Conservation (phyloP, 805 yeast genomes). For the Saccharomyces paradoxus region DNA sequence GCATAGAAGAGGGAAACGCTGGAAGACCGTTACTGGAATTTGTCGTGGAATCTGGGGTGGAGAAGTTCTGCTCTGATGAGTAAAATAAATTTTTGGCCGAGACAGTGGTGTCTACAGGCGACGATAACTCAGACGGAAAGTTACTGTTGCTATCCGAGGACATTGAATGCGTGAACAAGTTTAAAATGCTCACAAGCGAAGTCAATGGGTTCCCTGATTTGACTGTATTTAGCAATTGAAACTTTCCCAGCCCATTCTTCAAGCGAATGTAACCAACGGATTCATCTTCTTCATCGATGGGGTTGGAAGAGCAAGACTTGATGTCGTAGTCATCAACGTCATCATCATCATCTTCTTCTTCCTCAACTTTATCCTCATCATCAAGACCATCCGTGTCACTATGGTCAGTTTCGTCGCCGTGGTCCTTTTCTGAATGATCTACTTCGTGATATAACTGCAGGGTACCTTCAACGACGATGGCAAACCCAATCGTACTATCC, state of each 20-base stretch:
- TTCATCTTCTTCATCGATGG: conserved; percentile 5
- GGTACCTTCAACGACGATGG: conserved; percentile 87
- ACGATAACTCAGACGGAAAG: background rate
- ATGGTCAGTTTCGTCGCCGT: conserved; percentile 5
- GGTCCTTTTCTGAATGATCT: conserved; percentile 18
- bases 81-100: background rate
- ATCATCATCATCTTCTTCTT: conserved; percentile 15
- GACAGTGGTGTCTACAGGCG: background rate
- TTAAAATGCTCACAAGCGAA: conserved; percentile 70
- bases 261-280: conserved; percentile 15
- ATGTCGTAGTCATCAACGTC: conserved; percentile 30
- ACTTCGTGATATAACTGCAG: conserved; percentile 68
- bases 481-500: conserved; percentile 73
- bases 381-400: conserved; percentile 1
- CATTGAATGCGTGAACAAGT: conserved; percentile 46
- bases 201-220: conserved; percentile 81
- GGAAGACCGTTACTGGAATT: background rate
- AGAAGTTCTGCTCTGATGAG: background rate
- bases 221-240: conserved; percentile 71
- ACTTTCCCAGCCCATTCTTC: conserved; percentile 33
- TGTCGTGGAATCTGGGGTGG: background rate
- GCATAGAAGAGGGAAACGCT: conserved; percentile 8
- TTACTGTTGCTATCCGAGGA: background rate
- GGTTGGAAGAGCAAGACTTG: conserved; percentile 30
- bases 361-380: conserved; percentile 2